Percentiles rank a stretch among this genome's conserved stretches.
phyloP scores from a whole-genome alignment of 139 green algal species.

The Chlorella sorokiniana region DNA sequence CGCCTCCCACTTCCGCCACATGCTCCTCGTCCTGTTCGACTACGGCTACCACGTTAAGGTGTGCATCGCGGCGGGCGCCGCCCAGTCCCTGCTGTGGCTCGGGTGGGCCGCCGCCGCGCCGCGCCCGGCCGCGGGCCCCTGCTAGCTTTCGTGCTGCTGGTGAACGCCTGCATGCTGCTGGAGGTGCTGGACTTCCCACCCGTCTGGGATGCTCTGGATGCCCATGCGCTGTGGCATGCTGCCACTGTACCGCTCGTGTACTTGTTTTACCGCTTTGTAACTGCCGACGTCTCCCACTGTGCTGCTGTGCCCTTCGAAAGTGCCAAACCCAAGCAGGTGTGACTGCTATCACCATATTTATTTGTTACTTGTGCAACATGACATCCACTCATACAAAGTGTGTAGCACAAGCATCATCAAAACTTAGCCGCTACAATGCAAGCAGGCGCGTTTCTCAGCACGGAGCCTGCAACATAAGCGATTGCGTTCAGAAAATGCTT shows the following conservation, averaged over 20 bases:
- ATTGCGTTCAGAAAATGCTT: no score
- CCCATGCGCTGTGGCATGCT: constrained; percentile 85
- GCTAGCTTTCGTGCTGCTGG: constrained; percentile 59
- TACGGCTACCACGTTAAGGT: constrained; percentile 86
- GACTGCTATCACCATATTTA: no score
- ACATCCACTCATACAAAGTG: not conserved
- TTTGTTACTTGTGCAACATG: no score
- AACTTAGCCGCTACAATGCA: no score
- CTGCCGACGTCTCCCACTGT: not conserved
- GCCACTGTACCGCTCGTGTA: constrained; percentile 71
- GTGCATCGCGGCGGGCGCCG: constrained; percentile 61
- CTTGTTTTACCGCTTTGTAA: constrained; percentile 78
- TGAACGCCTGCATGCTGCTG: constrained; percentile 68
- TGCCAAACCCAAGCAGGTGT: not conserved
- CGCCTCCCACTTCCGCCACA: constrained; percentile 68
- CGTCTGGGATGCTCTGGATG: constrained; percentile 69
- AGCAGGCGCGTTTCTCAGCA: no score
- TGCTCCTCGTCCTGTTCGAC: constrained; percentile 86
- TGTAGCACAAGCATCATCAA: no score
- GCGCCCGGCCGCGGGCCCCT: constrained; percentile 41
- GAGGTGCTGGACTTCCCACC: constrained; percentile 91
- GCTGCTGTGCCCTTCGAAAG: not conserved
- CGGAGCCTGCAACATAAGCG: no score
- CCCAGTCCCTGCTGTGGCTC: constrained; percentile 57
- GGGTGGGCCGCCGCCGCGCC: constrained; percentile 38